Base-by-base conservation (phyloP, 768 basidiomycete genomes). In the Mrakia frigida region DNA sequence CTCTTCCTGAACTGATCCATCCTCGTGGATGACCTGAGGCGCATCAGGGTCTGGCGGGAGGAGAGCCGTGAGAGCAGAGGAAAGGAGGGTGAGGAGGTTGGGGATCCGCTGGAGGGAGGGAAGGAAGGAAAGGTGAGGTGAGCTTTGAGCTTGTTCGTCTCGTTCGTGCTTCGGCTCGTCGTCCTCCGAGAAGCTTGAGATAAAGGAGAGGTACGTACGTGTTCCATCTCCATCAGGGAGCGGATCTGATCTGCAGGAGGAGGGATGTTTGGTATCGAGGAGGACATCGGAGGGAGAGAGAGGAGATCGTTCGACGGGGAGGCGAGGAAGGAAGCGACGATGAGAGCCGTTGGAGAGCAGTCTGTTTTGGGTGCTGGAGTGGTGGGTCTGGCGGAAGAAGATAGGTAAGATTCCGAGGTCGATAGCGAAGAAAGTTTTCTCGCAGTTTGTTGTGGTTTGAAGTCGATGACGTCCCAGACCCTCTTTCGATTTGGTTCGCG, bases 1-100 rank as follows among this genome's bases (percentile, higher is more conserved):
- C 35, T 77, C 76, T 11, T 77, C 76, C 31, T 65, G 41, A 21
- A 28, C 41, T 0, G 60, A 59, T 28, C 59, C 63, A 23, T 74
- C 61, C 21, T 74, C 73, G 41, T 72, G 52, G 11, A 56, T 6
- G 18, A 75, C 39, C 59, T 70, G 41, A 9, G 68, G 37, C 9
- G 60, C 56, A 28, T 71, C 70, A 4, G 71, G 53, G 6, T 71
- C 52, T 23, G 63, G 61, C 28, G 59, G 71, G n/a, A 77, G 63
- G 13, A 73, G 70, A 5, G 70, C 70, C 1, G 70, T 60, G 25
- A 68, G 61, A n/a, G 70, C 50, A 23, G 68, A 33, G 10, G 59
- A 63, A 25, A 70, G 70, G 21, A 72, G 61, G 18, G 46, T 39
- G 23, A 72, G 70, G n/a, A 71, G 46, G 3, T 46, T 70, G 25